Conservation (phyloP, 257 asterid species). For the Lithospermum erythrorhizon region DNA sequence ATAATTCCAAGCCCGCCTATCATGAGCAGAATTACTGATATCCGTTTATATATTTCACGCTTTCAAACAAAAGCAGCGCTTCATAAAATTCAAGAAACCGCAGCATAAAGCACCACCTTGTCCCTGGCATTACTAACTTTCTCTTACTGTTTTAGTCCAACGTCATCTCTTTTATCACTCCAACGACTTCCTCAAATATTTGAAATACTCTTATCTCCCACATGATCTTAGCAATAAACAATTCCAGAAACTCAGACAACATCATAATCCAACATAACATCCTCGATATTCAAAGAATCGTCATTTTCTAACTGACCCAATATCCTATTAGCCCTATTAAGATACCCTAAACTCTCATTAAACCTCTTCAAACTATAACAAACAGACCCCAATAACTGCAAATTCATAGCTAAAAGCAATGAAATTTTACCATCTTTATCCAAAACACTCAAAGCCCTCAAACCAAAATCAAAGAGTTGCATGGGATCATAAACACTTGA, state of each 20-base stretch:
- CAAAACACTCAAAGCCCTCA: slow-evolving; percentile 52
- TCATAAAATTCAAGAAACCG: slow-evolving; percentile 68
- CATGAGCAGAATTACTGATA: slow-evolving; percentile 64
- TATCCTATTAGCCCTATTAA: slow-evolving; percentile 72
- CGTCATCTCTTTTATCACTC: slow-evolving; percentile 66
- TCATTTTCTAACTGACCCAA: slow-evolving; percentile 44
- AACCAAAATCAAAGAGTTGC: slow-evolving; percentile 56
- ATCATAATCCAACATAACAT: slow-evolving; percentile 53
- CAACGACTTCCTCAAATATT: slow-evolving; percentile 61
- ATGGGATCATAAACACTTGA: slow-evolving; percentile 67
- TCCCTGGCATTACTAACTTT: slow-evolving; percentile 83
- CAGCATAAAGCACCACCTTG: slow-evolving; percentile 72
- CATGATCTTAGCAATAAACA: slow-evolving; percentile 81
- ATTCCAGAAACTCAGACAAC: slow-evolving; percentile 64
- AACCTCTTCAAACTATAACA: slow-evolving; percentile 51
- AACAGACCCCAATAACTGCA: slow-evolving; percentile 78
- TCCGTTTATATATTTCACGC: slow-evolving; percentile 63
- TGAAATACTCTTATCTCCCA: slow-evolving; percentile 84
- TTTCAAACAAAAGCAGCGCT: slow-evolving; percentile 69
- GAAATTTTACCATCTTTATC: slow-evolving; percentile 44
- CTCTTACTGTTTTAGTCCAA: slow-evolving; percentile 53
- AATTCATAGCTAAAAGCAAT: slow-evolving; percentile 77
- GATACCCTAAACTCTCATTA: slow-evolving; percentile 74
- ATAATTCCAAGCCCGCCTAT: slow-evolving; percentile 82
- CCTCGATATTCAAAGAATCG: slow-evolving; percentile 30